Conservation (phyloP, 768 basidiomycete species). For the Omphalotus guepiniiformis region DNA sequence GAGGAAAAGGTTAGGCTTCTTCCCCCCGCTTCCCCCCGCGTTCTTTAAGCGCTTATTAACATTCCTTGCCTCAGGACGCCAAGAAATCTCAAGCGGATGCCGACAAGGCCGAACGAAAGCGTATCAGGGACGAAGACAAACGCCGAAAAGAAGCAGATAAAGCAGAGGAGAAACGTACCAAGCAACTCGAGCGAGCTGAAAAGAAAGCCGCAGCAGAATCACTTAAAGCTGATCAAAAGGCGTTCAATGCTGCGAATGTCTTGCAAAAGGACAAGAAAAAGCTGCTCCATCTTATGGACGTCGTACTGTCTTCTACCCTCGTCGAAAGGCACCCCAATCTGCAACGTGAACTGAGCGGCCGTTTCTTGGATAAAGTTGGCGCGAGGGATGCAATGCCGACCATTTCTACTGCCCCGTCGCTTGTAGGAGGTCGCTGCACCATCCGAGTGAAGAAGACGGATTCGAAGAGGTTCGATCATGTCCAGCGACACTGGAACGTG, state of each 20-base stretch:
- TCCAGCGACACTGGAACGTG: not conserved
- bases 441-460: not conserved
- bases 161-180: not conserved
- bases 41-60: no score
- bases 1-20: no score
- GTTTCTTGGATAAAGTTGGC: not conserved
- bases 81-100: no score
- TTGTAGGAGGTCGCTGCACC: not conserved
- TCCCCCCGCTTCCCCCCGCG: no score
- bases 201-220: not conserved
- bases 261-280: not conserved
- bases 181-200: not conserved
- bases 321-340: not conserved
- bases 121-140: not conserved
- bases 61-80: no score
- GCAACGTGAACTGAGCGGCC: no score
- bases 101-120: no score
- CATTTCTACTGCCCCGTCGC: not conserved
- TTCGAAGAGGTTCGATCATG: not conserved
- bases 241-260: not conserved
- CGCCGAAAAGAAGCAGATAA: not conserved
- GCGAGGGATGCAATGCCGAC: not conserved
- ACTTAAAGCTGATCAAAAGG: not conserved
- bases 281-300: not conserved
- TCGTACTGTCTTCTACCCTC: slow-evolving; percentile 2